These are phyloP conservation scores for Fagus sylvatica DNA, from an alignment of 306 rosid species.

Conservation along the genomic window DNA sequence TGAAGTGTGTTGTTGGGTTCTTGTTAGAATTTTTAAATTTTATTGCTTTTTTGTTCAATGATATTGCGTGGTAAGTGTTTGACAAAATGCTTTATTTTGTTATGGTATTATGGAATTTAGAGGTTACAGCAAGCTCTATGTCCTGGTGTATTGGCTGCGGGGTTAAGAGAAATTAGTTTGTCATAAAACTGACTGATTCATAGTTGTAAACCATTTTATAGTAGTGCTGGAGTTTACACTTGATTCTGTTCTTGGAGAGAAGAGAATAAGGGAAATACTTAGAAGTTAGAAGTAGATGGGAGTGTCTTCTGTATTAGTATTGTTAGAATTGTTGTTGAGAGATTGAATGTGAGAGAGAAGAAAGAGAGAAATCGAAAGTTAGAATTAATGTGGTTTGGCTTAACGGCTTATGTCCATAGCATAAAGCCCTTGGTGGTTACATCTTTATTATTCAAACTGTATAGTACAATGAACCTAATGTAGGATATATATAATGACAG, in stretches of 20 bases:
- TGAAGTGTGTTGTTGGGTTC: background rate
- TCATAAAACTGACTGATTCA: background rate
- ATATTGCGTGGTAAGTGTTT: background rate
- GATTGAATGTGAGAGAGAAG: no score
- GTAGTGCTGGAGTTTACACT: background rate
- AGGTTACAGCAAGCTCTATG: background rate
- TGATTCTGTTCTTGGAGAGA: background rate
- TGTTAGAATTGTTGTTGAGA: no score
- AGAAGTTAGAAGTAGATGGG: no score
- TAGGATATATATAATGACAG: no score
- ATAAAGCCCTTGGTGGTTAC: no score
- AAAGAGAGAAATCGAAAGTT: no score
- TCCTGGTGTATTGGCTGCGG: background rate
- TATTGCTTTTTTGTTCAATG: background rate
- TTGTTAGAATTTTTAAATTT: background rate
- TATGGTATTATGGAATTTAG: background rate
- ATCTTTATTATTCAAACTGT: no score
- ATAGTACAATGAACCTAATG: no score
- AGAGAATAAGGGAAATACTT: background rate
- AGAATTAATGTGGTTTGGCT: no score
- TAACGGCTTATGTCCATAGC: no score
- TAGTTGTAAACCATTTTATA: background rate
- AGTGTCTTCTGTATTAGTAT: no score
- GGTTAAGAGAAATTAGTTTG: background rate
- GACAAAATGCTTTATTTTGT: background rate